Conservation (phyloP, 2,329 filamentous ascomycete genomes). For the Podosphaera fusca region DNA sequence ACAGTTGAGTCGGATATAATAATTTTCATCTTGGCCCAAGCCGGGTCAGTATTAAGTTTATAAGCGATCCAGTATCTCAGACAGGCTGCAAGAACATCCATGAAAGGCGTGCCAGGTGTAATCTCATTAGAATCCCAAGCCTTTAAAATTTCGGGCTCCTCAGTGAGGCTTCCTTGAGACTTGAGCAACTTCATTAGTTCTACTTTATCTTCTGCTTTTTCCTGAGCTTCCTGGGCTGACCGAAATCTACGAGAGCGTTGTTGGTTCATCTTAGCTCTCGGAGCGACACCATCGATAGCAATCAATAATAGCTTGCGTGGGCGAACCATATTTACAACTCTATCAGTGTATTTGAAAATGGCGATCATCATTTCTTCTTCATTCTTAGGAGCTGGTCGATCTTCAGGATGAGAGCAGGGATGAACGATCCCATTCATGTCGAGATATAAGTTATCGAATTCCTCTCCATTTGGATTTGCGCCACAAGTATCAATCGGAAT, state of each 20-base stretch:
- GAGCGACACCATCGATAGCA: conserved; percentile 91
- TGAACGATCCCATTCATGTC: conserved; percentile 99
- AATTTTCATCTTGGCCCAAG: conserved; percentile 87
- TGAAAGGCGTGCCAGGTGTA: conserved; percentile 92
- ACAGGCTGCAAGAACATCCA: conserved; percentile 80
- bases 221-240: conserved; percentile 77
- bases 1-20: conserved; percentile 98
- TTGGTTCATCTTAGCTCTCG: conserved; percentile 98
- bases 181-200: conserved; percentile 70
- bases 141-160: conserved; percentile 51
- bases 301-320: conserved; percentile 93
- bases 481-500: conserved; percentile 68
- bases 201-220: conserved; percentile 79
- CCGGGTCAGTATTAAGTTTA: conserved; percentile 90
- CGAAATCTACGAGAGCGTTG: conserved; percentile 91
- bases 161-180: conserved; percentile 42
- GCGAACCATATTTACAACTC: conserved; percentile 95
- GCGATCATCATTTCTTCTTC: conserved; percentile 99
- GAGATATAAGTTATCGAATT: conserved; percentile 92
- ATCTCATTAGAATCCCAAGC: conserved; percentile 79
- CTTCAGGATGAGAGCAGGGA: conserved; percentile 93
- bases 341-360: conserved; percentile 95
- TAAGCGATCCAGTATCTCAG: conserved; percentile 93
- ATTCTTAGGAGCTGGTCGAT: conserved; percentile 68
- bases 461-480: conserved; percentile 89